A percentile compares a stretch with the other conserved stretches of the same genome.
These are phyloP conservation scores for Coemansia sp. DNA, from an alignment of 192 early-diverging fungal genomes.

Conservation along the genomic window DNA sequence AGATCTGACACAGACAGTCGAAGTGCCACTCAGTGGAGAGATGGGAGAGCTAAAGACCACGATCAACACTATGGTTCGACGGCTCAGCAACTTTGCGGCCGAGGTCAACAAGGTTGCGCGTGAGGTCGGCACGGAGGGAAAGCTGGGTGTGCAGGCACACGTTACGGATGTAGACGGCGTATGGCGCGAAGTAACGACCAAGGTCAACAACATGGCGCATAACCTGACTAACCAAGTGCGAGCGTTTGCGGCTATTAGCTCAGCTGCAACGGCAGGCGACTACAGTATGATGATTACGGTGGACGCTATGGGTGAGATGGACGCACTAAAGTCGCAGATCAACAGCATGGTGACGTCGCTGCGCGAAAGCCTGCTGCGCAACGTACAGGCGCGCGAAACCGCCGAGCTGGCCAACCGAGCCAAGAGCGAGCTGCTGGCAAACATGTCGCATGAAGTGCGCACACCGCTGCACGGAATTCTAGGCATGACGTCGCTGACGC, in stretches of 20 bases:
- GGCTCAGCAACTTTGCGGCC: slow-evolving; percentile 59
- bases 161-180: slow-evolving; percentile 70
- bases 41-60: slow-evolving; percentile 60
- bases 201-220: slow-evolving; percentile 73
- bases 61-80: slow-evolving; percentile 65
- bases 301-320: slow-evolving; percentile 83
- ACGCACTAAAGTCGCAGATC: slow-evolving; percentile 78
- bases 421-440: slow-evolving; percentile 74
- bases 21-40: slow-evolving; percentile 59
- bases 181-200: slow-evolving; percentile 75
- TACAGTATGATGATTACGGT: slow-evolving; percentile 74
- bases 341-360: slow-evolving; percentile 82
- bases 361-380: slow-evolving; percentile 74
- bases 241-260: slow-evolving; percentile 75
- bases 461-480: slow-evolving; percentile 86
- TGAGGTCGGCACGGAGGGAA: slow-evolving; percentile 71
- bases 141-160: slow-evolving; percentile 73
- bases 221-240: slow-evolving; percentile 79
- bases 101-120: slow-evolving; percentile 65
- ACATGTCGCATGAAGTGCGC: slow-evolving; percentile 80
- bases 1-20: slow-evolving; percentile 57
- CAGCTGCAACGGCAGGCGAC: slow-evolving; percentile 70
- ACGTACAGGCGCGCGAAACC: slow-evolving; percentile 73
- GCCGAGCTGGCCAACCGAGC: slow-evolving; percentile 81
- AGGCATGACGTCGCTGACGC: slow-evolving; percentile 69